Evolutionary conservation across 768 basidiomycete species (phyloP), one percentile per base, ranked within the genome.

Genomic region (Leccinum uliginosum): DNA sequence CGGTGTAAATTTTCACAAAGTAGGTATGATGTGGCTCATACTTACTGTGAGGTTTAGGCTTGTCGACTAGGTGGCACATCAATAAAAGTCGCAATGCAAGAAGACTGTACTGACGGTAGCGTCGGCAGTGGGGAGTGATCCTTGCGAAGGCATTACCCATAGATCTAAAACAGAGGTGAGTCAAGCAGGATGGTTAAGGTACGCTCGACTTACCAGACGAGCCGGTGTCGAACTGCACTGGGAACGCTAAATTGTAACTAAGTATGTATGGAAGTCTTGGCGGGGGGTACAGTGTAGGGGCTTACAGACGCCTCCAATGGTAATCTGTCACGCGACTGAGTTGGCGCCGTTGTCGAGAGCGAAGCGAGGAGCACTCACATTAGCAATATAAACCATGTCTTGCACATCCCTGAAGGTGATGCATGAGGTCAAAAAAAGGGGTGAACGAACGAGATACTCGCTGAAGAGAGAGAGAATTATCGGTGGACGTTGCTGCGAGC

Each of bases 211-310:
- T 51, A 73, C 66, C 67, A 51, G 69, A 73, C 10, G 90, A 92
- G 59, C 91, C 91, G 2, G 90, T 91, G 72, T 93, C 91, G 49
- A 93, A 74, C 69, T 93, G 91, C 14, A 91, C 81, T 50, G 79
- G 73, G 69, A 86, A 89, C 15, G 77, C 90, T 92, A 59, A 1
- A 26, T 15, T 24, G 29, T 6, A 40, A 14, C 15, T 68, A 48
- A 59, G 55, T 23, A 40, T 30, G 30, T 24, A 9, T 23, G 17
- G 0, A 40, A 40, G 17, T 32, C 7, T 2, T 11, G 3, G 8
- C 0, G 21, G 12, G 8, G n/a, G 1, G 19, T 9, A 38, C 0
- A 27, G 19, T 1, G 43, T 2, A 3, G n/a, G 21, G 19, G 48
- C 81, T 60, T 50, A 91, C 89, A 74, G 56, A 67, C 72, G 52